A percentile compares a stretch with the other conserved stretches of the same genome.
Evolutionary conservation across 768 basidiomycete species (phyloP).

Genomic region (Termitomyces sp.): DNA sequence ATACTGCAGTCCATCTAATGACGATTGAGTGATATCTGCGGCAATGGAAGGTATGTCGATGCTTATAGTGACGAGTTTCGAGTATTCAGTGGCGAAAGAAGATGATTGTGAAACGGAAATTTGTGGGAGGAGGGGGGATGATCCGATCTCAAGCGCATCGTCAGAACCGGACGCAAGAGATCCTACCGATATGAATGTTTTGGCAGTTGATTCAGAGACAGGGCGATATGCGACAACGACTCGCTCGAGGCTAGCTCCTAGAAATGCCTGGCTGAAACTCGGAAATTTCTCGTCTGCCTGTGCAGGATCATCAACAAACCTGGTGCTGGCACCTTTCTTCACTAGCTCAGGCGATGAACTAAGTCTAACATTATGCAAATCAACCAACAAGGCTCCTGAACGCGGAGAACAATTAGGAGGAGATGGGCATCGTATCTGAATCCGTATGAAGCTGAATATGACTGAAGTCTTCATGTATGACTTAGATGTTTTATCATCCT

Average conservation of each 20-base stretch:
- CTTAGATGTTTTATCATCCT: conserved; percentile 1
- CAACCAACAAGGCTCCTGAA: conserved; percentile 65
- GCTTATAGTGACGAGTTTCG: conserved; percentile 22
- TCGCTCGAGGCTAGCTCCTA: conserved; percentile 38
- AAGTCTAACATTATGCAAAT: conserved; percentile 48
- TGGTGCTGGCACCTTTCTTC: conserved; percentile 18
- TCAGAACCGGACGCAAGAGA: conserved; percentile 23
- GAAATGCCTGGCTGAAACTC: conserved; percentile 11
- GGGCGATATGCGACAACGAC: conserved; percentile 45
- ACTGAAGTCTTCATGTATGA: conserved; percentile 25
- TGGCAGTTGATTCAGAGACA: conserved; percentile 32
- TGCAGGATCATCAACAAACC: conserved; percentile 20
- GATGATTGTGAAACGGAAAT: conserved; percentile 25
- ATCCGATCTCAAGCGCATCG: conserved; percentile 5
- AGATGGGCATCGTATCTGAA: conserved; percentile 65
- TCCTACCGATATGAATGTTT: conserved; percentile 46
- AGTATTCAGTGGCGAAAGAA: conserved; percentile 5
- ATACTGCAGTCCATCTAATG: conserved; percentile 76
- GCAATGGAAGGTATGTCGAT: conserved; percentile 59
- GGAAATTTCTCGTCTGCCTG: background rate
- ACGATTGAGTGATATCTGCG: conserved; percentile 52
- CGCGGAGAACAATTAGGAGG: conserved; percentile 39
- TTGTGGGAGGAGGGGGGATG: conserved; percentile 26
- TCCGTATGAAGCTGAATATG: conserved; percentile 50
- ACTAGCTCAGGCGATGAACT: conserved; percentile 23